Conservation (phyloP, 768 basidiomycete species). For the Vararia minispora region DNA sequence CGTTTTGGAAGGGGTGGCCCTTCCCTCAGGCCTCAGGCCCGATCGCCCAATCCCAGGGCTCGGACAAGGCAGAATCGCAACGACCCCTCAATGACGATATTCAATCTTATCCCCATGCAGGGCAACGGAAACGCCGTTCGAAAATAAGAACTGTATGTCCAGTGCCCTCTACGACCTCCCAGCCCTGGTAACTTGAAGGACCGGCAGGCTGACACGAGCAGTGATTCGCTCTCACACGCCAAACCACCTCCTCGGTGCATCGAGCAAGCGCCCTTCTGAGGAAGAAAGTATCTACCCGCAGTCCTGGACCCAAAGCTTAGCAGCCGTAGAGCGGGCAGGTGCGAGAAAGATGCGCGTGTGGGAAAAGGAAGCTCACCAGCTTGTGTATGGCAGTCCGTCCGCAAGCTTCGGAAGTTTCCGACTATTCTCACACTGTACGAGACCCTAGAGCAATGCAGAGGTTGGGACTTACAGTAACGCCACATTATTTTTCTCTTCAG, state of each 20-base stretch:
- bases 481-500: no score
- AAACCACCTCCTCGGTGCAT: constrained; percentile 24
- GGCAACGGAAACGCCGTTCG: no score
- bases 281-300: constrained; percentile 19
- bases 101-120: no score
- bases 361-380: not conserved
- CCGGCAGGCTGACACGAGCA: constrained; percentile 18
- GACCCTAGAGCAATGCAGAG: no score
- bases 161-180: constrained; percentile 21
- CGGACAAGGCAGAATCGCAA: no score
- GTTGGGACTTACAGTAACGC: no score
- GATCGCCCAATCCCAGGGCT: no score
- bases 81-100: no score
- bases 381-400: not conserved
- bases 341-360: constrained; percentile 43
- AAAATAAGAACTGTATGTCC: constrained; percentile 10
- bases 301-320: constrained; percentile 15
- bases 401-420: constrained; percentile 4
- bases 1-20: no score
- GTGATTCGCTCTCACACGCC: constrained; percentile 17
- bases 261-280: constrained; percentile 16
- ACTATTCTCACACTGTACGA: no score
- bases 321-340: constrained; percentile 18
- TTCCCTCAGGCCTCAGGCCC: no score
- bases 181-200: constrained; percentile 8